Percentiles rank a stretch among this genome's conserved stretches.
These are phyloP conservation scores for Alternaria triticimaculans DNA, from an alignment of 2,329 filamentous ascomycete species.

Conservation along the genomic window DNA sequence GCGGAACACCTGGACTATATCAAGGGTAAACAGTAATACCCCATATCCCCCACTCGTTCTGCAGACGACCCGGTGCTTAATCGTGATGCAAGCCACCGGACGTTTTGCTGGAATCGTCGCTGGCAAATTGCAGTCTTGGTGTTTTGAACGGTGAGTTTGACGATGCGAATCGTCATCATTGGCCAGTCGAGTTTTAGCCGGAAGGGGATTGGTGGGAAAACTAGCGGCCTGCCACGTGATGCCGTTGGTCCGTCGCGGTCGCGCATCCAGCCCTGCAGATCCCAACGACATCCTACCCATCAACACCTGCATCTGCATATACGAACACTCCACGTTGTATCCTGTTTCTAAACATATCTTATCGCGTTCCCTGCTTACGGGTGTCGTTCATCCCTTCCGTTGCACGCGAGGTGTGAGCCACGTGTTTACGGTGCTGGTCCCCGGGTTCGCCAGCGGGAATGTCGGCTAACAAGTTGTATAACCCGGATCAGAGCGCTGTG, in stretches of 20 bases:
- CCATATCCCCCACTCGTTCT: background rate
- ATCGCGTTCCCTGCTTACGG: background rate
- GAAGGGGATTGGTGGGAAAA: conserved; percentile 21
- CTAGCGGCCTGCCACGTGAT: conserved; percentile 23
- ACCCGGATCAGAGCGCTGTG: conserved; percentile 37
- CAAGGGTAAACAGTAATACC: conserved; percentile 7
- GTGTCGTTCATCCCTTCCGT: background rate
- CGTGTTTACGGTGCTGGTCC: conserved; percentile 13
- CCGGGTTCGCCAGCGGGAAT: conserved; percentile 22
- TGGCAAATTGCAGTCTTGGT: conserved; percentile 6
- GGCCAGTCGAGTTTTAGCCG: conserved; percentile 16
- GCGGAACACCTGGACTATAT: conserved; percentile 3
- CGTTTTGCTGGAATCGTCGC: conserved; percentile 3
- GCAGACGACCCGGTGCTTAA: background rate
- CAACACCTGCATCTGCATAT: conserved; percentile 9
- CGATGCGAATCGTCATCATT: conserved; percentile 9
- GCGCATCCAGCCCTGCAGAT: conserved; percentile 1
- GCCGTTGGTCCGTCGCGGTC: background rate
- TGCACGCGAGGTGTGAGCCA: conserved; percentile 15
- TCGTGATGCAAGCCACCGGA: conserved; percentile 11
- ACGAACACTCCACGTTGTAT: background rate
- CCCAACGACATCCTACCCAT: conserved; percentile 5
- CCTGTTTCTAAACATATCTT: conserved; percentile 10
- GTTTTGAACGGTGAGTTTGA: conserved; percentile 1
- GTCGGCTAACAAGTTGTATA: conserved; percentile 37